These are phyloP conservation scores for Komagataella pseudopastoris DNA, from an alignment of 805 yeast species.

Conservation along the genomic window DNA sequence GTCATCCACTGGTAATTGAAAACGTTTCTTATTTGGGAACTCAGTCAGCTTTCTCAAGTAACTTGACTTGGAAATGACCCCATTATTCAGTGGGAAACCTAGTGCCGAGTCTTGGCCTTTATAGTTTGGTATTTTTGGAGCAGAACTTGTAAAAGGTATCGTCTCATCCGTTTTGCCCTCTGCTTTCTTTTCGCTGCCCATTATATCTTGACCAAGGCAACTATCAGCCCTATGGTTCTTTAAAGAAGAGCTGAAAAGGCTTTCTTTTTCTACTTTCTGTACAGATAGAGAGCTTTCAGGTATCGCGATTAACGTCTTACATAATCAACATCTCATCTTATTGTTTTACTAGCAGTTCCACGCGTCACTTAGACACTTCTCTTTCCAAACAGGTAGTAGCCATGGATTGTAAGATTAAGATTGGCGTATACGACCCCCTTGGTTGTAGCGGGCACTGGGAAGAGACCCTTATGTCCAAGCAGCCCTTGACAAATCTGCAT, in stretches of 20 bases:
- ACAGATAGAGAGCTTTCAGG: neutral
- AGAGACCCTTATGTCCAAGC: constrained; percentile 21
- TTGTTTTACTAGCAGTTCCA: neutral
- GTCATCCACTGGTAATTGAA: neutral
- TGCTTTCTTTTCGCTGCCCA: neutral
- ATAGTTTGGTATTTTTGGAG: neutral
- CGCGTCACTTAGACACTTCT: neutral
- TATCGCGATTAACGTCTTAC: neutral
- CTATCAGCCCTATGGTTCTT: neutral
- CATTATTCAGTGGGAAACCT: neutral
- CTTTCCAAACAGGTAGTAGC: neutral
- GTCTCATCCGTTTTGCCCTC: neutral
- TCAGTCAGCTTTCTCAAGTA: neutral
- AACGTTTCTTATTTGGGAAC: neutral
- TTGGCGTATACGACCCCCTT: neutral
- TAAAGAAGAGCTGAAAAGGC: neutral
- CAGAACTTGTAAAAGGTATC: neutral
- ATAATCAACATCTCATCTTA: neutral
- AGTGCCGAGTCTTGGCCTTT: neutral
- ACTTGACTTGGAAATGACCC: neutral
- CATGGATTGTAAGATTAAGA: neutral
- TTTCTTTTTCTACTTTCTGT: neutral
- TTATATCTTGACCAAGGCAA: neutral
- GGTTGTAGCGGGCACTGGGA: neutral
- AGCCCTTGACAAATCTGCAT: constrained; percentile 54